These are phyloP conservation scores for Laburnicola sp. DNA, from an alignment of 2,329 filamentous ascomycete species.

Conservation along the genomic window DNA sequence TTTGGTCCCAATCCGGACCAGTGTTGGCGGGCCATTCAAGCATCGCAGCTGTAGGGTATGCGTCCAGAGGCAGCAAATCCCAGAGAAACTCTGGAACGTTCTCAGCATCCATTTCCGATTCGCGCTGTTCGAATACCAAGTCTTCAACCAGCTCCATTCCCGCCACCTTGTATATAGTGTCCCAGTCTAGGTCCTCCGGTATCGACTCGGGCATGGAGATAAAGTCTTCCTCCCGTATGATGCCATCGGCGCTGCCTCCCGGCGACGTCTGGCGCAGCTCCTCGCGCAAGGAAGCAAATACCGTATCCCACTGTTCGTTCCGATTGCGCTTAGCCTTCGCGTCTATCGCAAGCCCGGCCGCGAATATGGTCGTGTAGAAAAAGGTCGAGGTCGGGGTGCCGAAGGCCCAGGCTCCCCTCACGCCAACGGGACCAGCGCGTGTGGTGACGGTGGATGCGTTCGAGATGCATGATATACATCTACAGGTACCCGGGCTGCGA, in stretches of 20 bases:
- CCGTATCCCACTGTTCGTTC: slow-evolving; percentile 63
- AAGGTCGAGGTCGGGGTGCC: slow-evolving; percentile 63
- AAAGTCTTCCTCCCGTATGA: slow-evolving; percentile 3
- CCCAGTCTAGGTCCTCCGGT: slow-evolving; percentile 28
- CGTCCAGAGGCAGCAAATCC: slow-evolving; percentile 36
- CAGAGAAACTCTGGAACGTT: slow-evolving; percentile 24
- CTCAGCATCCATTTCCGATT: slow-evolving; percentile 17
- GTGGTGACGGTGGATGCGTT: slow-evolving; percentile 54
- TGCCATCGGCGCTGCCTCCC: not conserved
- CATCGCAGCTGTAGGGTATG: slow-evolving; percentile 26
- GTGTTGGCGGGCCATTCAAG: slow-evolving; percentile 49
- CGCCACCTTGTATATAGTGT: slow-evolving; percentile 16
- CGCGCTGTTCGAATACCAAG: slow-evolving; percentile 17
- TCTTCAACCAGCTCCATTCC: slow-evolving; percentile 35
- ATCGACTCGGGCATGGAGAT: slow-evolving; percentile 19
- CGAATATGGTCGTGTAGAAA: slow-evolving; percentile 69
- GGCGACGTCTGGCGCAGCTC: slow-evolving; percentile 2
- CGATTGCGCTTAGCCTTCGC: slow-evolving; percentile 61
- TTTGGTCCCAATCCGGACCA: slow-evolving; percentile 27
- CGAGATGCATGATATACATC: slow-evolving; percentile 64
- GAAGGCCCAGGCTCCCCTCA: slow-evolving; percentile 56
- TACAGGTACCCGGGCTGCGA: slow-evolving; percentile 63
- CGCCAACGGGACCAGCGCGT: slow-evolving; percentile 55
- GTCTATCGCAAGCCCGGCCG: slow-evolving; percentile 66
- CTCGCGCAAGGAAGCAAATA: slow-evolving; percentile 59